Evolutionary conservation across 257 asterid genomes (phyloP), one percentile per base, ranked within the genome.

Genomic region (Solanum infundibuliforme): DNA sequence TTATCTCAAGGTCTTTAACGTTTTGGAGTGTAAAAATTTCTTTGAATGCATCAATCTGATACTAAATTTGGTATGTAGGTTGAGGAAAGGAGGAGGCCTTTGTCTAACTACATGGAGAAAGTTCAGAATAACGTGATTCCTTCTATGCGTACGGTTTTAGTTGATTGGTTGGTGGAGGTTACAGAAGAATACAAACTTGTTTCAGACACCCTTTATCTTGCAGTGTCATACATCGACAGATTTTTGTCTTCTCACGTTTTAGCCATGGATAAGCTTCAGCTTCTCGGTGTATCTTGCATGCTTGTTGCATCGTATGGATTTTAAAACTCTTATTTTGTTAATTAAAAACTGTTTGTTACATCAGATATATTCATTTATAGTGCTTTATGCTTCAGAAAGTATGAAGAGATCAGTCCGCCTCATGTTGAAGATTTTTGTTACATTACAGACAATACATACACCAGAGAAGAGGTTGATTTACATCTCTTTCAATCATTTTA

Each of bases 121-220:
- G 88, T 95, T 90, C 99, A 97, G 87, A 91, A 38, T 25, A 98
- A 94, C 84, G 82, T 96, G 29, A 93, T 71, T 36, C 94, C 95
- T 5, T n/a, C 73, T 9, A 96, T 96, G 99, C 91, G 99, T 85
- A 92, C 90, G 74, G 88, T 94, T 88, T 92, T 96, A 74, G 93
- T 96, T 75, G 98, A 95, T 91, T 95, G 99, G 99, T 89, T 96
- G 91, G 95, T 94, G 60, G 99, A 96, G 90, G 99, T 96, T 85
- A 92, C 95, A 16, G 97, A 95, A 46, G 99, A 95, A 79, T 94
- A 93, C 91, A 94, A 92, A 81, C 95, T 95, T 65, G 92, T 93
- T 65, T 91, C 99, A 0, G 99, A 97, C 88, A 95, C 99, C 8
- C 86, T 94, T 48, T 92, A 93, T 87, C 98, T 94, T 43, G 83